phyloP scores from a whole-genome alignment of 495 filamentous ascomycete species.

The Trichoderma orchidacearum region DNA sequence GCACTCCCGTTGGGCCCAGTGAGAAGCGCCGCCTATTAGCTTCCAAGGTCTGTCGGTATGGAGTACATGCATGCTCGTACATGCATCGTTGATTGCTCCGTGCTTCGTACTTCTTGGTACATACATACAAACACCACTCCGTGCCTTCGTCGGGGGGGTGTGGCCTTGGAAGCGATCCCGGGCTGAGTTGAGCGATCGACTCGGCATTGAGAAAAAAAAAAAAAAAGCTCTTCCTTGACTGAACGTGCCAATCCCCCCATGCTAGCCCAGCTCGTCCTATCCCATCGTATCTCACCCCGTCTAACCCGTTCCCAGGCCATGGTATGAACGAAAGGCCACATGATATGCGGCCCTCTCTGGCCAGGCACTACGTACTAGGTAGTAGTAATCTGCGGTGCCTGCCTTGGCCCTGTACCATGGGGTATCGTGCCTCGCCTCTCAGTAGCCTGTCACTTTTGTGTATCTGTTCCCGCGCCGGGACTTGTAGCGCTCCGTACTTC shows the following conservation, averaged over 20 bases:
- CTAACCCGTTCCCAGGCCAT: not conserved
- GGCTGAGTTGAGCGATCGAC: not conserved
- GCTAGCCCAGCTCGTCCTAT: too few relatives aligned
- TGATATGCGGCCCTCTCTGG: not conserved
- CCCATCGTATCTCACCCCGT: too few relatives aligned
- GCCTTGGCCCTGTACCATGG: not conserved
- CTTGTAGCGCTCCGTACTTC: too few relatives aligned
- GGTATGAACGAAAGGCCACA: not conserved
- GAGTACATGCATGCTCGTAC: too few relatives aligned
- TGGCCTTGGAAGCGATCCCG: not conserved
- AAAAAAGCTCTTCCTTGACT: too few relatives aligned
- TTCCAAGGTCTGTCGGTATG: too few relatives aligned
- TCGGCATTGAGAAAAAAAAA: too few relatives aligned
- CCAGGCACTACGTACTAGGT: not conserved
- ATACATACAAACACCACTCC: not conserved
- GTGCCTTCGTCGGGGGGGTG: not conserved
- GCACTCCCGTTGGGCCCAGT: not conserved
- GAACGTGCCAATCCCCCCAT: too few relatives aligned
- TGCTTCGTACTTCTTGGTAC: too few relatives aligned
- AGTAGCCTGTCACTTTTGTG: not conserved
- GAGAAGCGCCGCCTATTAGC: constrained; percentile 1
- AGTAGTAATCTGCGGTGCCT: not conserved
- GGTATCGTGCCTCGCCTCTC: not conserved
- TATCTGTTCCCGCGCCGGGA: not conserved
- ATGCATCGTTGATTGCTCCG: too few relatives aligned